phyloP scores from a whole-genome alignment of 208 protist genomes.

The Trypanosoma grayi region DNA sequence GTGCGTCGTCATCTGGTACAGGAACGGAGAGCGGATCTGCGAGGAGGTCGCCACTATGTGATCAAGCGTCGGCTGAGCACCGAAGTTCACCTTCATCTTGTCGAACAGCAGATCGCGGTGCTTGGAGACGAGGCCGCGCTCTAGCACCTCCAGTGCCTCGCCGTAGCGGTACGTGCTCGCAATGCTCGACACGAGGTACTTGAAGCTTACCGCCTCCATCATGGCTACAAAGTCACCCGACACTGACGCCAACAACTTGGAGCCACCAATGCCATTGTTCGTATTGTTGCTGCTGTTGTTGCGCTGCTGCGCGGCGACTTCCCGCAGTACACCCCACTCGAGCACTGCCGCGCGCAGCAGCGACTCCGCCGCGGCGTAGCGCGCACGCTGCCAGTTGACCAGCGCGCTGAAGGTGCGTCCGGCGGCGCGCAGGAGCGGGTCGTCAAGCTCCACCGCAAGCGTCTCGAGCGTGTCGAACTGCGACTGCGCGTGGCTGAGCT shows the following conservation, averaged over 20 bases:
- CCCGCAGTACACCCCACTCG: conserved; percentile 48
- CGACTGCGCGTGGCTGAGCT: conserved; percentile 59
- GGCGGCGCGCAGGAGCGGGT: conserved; percentile 58
- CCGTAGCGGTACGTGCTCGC: conserved; percentile 84
- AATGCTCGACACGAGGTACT: conserved; percentile 66
- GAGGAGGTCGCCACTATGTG: conserved; percentile 80
- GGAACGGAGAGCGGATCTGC: conserved; percentile 50
- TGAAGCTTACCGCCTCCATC: conserved; percentile 51
- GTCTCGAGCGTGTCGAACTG: conserved; percentile 55
- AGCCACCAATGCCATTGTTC: neutral
- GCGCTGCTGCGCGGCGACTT: neutral
- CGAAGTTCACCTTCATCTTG: conserved; percentile 82
- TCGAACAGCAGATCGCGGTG: conserved; percentile 75
- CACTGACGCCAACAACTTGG: conserved; percentile 26
- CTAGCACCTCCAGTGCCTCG: conserved; percentile 82
- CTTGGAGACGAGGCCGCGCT: conserved; percentile 59
- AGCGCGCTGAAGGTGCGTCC: conserved; percentile 68
- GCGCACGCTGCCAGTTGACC: conserved; percentile 75
- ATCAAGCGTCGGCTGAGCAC: conserved; percentile 59
- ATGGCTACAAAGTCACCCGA: conserved; percentile 46
- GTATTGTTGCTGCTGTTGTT: neutral
- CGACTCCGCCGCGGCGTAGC: conserved; percentile 70
- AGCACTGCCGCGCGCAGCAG: conserved; percentile 48
- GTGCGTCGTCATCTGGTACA: conserved; percentile 69
- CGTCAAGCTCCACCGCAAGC: conserved; percentile 32